Evolutionary conservation across 1,284 basidiomycete species (phyloP).

Genomic region (Ustilago cynodontis): DNA sequence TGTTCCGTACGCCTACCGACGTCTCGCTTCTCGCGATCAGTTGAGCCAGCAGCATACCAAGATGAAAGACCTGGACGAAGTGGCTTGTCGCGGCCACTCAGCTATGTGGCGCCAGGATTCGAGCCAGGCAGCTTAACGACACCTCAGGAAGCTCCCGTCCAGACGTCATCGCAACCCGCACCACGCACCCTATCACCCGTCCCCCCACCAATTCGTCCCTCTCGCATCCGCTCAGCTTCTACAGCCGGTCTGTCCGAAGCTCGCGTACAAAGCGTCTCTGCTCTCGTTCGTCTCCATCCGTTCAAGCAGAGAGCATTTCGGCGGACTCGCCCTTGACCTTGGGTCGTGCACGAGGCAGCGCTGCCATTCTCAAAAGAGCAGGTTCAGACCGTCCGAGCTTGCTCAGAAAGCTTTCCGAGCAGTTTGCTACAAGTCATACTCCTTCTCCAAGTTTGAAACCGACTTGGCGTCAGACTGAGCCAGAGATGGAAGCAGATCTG

Average conservation of each 20-base stretch:
- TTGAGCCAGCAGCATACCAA: too few species aligned
- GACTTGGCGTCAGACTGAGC: slow-evolving; percentile 1
- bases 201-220: slow-evolving; percentile 2
- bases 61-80: too few species aligned
- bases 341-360: background rate
- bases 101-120: background rate
- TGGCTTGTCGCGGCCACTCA: background rate
- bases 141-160: background rate
- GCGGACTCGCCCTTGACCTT: slow-evolving; percentile 15
- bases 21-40: background rate
- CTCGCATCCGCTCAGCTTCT: slow-evolving; percentile 35
- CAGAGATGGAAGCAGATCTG: slow-evolving; percentile 15
- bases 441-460: slow-evolving; percentile 37
- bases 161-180: background rate
- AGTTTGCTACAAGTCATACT: slow-evolving; percentile 29
- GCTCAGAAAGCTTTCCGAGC: slow-evolving; percentile 43
- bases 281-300: slow-evolving; percentile 16
- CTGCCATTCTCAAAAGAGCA: background rate
- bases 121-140: background rate
- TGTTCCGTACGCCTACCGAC: background rate
- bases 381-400: slow-evolving; percentile 20
- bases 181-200: slow-evolving; percentile 1
- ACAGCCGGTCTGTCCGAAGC: slow-evolving; percentile 34
- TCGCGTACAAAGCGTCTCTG: slow-evolving; percentile 41
- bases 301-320: background rate